Percentiles rank a stretch among this genome's conserved stretches.
Conservation (phyloP, 768 basidiomycete species). For the Lactifluus echinatus region DNA sequence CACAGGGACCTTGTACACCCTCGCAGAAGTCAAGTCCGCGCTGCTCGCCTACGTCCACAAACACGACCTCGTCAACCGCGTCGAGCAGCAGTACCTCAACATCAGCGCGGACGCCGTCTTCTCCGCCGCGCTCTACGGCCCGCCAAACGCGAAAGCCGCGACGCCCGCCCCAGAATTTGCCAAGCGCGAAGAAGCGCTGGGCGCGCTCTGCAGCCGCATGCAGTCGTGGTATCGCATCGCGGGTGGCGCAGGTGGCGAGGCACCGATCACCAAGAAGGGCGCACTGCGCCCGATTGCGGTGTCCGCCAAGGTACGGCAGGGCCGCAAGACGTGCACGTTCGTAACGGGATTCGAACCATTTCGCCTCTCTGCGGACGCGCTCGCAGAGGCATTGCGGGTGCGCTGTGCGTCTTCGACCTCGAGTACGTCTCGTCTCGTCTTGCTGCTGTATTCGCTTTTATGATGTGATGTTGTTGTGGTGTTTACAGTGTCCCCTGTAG, state of each 20-base stretch:
- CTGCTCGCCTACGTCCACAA: slow-evolving; percentile 56
- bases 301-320: slow-evolving; percentile 63
- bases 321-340: slow-evolving; percentile 66
- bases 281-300: slow-evolving; percentile 61
- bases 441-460: not conserved
- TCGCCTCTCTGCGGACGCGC: slow-evolving; percentile 53
- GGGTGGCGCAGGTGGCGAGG: slow-evolving; percentile 45
- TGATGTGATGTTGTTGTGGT: not conserved
- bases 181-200: slow-evolving; percentile 56
- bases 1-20: slow-evolving; percentile 43
- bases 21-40: slow-evolving; percentile 44
- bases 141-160: slow-evolving; percentile 24
- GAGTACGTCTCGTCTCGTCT: slow-evolving; percentile 34
- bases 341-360: slow-evolving; percentile 79
- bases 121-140: slow-evolving; percentile 25
- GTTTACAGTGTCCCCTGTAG: slow-evolving; percentile 48
- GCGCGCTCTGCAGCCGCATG: slow-evolving; percentile 54
- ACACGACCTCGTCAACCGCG: slow-evolving; percentile 53
- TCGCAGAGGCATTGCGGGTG: slow-evolving; percentile 72
- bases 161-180: slow-evolving; percentile 37
- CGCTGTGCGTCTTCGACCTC: slow-evolving; percentile 74
- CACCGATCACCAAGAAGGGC: slow-evolving; percentile 65
- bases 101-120: slow-evolving; percentile 39
- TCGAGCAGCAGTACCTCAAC: slow-evolving; percentile 62
- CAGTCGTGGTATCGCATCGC: slow-evolving; percentile 66